phyloP scores from a whole-genome alignment of 495 filamentous ascomycete genomes.

The Aspergillus ostianus region DNA sequence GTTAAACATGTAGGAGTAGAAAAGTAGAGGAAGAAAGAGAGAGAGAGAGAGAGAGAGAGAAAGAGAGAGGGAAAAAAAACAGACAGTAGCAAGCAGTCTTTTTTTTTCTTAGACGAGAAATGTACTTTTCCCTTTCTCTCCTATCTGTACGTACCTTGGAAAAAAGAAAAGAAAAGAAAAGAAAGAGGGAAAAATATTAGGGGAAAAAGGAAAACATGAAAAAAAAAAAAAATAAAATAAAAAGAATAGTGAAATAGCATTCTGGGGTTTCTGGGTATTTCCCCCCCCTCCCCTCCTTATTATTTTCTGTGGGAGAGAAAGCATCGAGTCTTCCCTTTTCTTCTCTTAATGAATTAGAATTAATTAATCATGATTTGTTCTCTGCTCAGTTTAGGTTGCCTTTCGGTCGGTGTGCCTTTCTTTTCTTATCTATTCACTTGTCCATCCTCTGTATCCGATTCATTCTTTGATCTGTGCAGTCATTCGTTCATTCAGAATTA shows the following conservation, averaged over 20 bases:
- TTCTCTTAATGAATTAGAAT: slow-evolving; percentile 3
- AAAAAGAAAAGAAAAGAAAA: background rate
- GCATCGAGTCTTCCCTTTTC: background rate
- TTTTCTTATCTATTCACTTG: slow-evolving; percentile 4
- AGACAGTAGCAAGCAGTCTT: slow-evolving; percentile 8
- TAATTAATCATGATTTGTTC: slow-evolving; percentile 8
- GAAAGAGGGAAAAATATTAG: background rate
- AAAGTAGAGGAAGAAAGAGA: slow-evolving; percentile 8
- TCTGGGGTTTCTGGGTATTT: background rate
- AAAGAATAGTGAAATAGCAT: background rate
- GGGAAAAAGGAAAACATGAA: background rate
- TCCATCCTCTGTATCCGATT: no score
- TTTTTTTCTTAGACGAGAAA: background rate
- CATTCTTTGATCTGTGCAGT: no score
- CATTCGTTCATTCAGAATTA: no score
- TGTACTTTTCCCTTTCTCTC: background rate
- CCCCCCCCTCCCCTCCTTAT: background rate
- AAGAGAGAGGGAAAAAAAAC: slow-evolving; percentile 9
- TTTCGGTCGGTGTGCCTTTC: slow-evolving; percentile 8
- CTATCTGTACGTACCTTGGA: background rate
- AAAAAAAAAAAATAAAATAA: background rate
- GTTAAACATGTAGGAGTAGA: slow-evolving; percentile 3
- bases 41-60: slow-evolving; percentile 15
- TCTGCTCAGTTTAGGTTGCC: background rate
- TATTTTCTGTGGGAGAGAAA: background rate